Conservation (phyloP, 164 flowering plant species). For the Tetracentron sinense region DNA sequence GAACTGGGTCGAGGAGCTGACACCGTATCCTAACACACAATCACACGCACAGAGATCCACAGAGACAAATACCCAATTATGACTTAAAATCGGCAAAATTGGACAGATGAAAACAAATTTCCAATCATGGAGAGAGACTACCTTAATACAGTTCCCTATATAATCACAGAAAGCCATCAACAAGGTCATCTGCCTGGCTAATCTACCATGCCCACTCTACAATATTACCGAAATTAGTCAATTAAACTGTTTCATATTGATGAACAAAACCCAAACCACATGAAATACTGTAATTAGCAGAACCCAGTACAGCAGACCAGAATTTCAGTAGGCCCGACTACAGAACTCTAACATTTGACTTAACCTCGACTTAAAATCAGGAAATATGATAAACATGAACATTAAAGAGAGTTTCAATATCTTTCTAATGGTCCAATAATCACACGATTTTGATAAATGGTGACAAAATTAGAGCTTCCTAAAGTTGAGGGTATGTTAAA, state of each 20-base stretch:
- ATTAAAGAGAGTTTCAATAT: too few species aligned
- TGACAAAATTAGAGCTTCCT: too few species aligned
- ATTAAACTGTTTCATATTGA: background rate
- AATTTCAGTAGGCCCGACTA: too few species aligned
- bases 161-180: slow-evolving; percentile 97
- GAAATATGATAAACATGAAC: too few species aligned
- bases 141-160: slow-evolving; percentile 82
- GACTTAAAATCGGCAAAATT: background rate
- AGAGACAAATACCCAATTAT: background rate
- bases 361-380: too few species aligned
- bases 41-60: background rate
- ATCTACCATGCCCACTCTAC: slow-evolving; percentile 94
- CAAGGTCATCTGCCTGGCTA: slow-evolving; percentile 98
- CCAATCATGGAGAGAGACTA: slow-evolving; percentile 12
- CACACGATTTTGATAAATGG: too few species aligned
- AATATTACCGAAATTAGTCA: slow-evolving; percentile 17
- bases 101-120: background rate
- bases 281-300: too few species aligned
- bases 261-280: slow-evolving; percentile 3
- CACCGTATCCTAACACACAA: slow-evolving; percentile 60
- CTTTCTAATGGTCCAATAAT: too few species aligned
- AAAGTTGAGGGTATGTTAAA: too few species aligned
- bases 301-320: too few species aligned
- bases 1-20: slow-evolving; percentile 93
- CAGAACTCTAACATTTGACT: too few species aligned